Conservation (phyloP, 305 asterid species). For the Fraxinus ornus region DNA sequence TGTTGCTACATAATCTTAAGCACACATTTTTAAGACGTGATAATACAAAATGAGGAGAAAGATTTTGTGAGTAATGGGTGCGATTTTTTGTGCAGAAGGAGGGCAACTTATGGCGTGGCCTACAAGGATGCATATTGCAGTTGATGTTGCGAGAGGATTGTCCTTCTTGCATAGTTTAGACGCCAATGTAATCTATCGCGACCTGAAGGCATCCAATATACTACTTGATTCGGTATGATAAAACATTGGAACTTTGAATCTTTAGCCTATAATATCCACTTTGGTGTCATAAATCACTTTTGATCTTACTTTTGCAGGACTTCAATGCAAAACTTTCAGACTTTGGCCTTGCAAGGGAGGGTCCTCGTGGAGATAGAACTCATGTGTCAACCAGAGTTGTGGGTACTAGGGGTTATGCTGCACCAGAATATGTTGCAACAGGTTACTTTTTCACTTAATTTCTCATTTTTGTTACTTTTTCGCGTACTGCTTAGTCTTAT, state of each 20-base stretch:
- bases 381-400: slow-evolving; percentile 50
- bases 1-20: not conserved
- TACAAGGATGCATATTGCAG: slow-evolving; percentile 34
- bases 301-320: slow-evolving; percentile 26
- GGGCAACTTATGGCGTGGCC: slow-evolving; percentile 40
- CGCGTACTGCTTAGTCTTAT: not conserved
- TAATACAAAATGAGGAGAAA: not conserved
- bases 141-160: slow-evolving; percentile 38
- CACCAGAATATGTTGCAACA: slow-evolving; percentile 46
- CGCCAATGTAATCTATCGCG: slow-evolving; percentile 39
- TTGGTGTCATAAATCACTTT: not conserved
- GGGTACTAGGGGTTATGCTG: slow-evolving; percentile 46
- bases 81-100: slow-evolving; percentile 27
- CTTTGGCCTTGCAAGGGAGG: slow-evolving; percentile 44
- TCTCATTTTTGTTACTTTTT: not conserved
- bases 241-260: not conserved
- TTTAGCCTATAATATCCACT: not conserved
- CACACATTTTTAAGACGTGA: not conserved
- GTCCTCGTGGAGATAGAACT: slow-evolving; percentile 45
- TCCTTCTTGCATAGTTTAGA: slow-evolving; percentile 37
- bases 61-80: not conserved
- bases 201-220: slow-evolving; percentile 43
- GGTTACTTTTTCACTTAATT: slow-evolving; percentile 18
- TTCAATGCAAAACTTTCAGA: slow-evolving; percentile 44
- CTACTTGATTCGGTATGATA: slow-evolving; percentile 38